phyloP scores from a whole-genome alignment of 768 basidiomycete genomes.

The Phaeotremella fagi region DNA sequence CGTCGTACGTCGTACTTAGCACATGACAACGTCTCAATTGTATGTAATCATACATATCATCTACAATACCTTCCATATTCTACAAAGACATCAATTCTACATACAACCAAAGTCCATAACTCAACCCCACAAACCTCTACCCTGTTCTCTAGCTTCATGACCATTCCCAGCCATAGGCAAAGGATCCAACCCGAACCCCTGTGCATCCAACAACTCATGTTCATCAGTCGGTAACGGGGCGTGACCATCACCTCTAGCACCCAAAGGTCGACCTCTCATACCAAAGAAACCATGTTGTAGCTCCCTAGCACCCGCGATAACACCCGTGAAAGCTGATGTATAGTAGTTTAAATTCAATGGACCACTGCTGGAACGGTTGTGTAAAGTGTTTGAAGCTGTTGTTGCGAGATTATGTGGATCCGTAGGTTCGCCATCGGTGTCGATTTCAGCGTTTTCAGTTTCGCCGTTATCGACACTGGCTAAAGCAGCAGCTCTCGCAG shows the following conservation, averaged over 20 bases:
- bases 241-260: conserved; percentile 15
- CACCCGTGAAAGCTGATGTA: conserved; percentile 23
- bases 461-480: too few relatives aligned
- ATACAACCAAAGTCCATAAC: not conserved
- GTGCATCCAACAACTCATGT: conserved; percentile 41
- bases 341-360: conserved; percentile 24
- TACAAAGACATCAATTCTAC: not conserved
- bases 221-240: conserved; percentile 27
- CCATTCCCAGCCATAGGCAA: conserved; percentile 14
- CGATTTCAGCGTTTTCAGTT: conserved; percentile 12
- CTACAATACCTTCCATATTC: not conserved
- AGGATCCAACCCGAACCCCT: conserved; percentile 36
- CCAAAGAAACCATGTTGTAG: conserved; percentile 36
- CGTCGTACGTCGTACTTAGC: too few relatives aligned
- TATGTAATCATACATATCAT: too few relatives aligned
- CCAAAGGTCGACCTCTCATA: conserved; percentile 24
- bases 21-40: too few relatives aligned
- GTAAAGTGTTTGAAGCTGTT: not conserved
- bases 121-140: not conserved
- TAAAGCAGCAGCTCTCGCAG: conserved; percentile 34
- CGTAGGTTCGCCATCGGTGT: conserved; percentile 8
- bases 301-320: conserved; percentile 25
- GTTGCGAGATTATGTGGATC: not conserved
- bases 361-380: conserved; percentile 7
- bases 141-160: not conserved